These are phyloP conservation scores for Aspergillus tamarii DNA, from an alignment of 2,329 filamentous ascomycete genomes.

Conservation along the genomic window DNA sequence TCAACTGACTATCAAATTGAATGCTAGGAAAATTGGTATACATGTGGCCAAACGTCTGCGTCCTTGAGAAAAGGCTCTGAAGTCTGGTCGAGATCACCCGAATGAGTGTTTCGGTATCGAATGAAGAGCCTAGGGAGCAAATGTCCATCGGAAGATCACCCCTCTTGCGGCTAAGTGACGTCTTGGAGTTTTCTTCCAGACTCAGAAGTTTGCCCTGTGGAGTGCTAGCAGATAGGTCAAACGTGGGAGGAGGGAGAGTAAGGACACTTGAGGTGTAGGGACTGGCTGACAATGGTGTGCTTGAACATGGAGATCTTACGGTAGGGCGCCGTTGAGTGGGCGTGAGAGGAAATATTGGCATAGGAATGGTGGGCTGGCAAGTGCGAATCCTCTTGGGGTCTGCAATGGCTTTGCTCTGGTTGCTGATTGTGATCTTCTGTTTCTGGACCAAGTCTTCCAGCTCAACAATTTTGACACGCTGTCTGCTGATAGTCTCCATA, in stretches of 20 bases:
- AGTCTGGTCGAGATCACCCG: constrained; percentile 18
- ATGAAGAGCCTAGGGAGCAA: background rate
- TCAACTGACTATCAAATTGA: constrained; percentile 20
- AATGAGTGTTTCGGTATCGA: constrained; percentile 9
- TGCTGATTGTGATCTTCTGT: constrained; percentile 29
- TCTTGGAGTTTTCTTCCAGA: background rate
- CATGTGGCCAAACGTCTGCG: constrained; percentile 20
- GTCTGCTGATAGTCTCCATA: background rate
- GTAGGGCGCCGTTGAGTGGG: constrained; percentile 10
- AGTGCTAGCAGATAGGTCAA: background rate
- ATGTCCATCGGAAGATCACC: too few species aligned
- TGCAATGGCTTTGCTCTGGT: constrained; percentile 33
- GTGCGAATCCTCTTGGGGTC: constrained; percentile 22
- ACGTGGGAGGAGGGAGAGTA: background rate
- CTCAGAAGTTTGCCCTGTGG: background rate
- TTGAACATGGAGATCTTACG: background rate
- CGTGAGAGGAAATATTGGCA: constrained; percentile 14
- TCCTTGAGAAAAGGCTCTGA: constrained; percentile 20
- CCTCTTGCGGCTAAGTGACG: background rate
- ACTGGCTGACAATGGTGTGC: background rate
- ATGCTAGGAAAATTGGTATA: constrained; percentile 22
- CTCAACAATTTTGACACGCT: constrained; percentile 15
- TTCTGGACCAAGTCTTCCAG: constrained; percentile 24
- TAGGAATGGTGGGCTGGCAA: constrained; percentile 8
- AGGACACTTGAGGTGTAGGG: background rate